phyloP scores from a whole-genome alignment of 768 basidiomycete genomes.

The Rhodotorula diobovata region DNA sequence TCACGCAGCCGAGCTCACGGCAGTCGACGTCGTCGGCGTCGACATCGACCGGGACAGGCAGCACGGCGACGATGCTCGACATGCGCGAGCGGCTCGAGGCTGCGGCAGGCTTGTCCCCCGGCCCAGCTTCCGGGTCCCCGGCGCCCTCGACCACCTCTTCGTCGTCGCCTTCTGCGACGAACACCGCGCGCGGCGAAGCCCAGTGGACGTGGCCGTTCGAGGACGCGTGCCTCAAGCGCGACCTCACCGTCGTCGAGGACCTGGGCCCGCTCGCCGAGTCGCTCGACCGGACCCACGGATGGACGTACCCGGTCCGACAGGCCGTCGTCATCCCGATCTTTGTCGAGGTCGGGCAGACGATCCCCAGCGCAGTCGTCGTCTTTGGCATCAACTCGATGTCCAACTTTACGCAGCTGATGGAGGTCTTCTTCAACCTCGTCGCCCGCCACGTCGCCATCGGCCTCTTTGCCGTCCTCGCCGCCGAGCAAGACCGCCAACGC shows the following conservation, averaged over 20 bases:
- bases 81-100: conserved; percentile 24
- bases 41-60: conserved; percentile 16
- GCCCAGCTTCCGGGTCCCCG: not conserved
- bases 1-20: conserved; percentile 8
- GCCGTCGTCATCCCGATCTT: conserved; percentile 34
- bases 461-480: conserved; percentile 23
- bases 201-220: conserved; percentile 35
- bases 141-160: not conserved
- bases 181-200: not conserved
- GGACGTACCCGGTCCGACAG: conserved; percentile 11
- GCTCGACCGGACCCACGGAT: conserved; percentile 18
- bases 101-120: not conserved
- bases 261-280: conserved; percentile 10
- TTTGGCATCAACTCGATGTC: conserved; percentile 29
- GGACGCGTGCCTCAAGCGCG: conserved; percentile 27
- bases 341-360: conserved; percentile 19
- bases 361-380: conserved; percentile 28
- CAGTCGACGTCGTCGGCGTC: conserved; percentile 19
- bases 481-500: conserved; percentile 30
- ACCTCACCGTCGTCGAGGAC: conserved; percentile 28
- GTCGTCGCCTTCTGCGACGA: not conserved
- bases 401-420: conserved; percentile 12
- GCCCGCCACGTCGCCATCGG: conserved; percentile 27
- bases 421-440: conserved; percentile 34
- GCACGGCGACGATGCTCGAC: conserved; percentile 24